Conservation (phyloP, 805 yeast species). For the Metschnikowia colocasiae region DNA sequence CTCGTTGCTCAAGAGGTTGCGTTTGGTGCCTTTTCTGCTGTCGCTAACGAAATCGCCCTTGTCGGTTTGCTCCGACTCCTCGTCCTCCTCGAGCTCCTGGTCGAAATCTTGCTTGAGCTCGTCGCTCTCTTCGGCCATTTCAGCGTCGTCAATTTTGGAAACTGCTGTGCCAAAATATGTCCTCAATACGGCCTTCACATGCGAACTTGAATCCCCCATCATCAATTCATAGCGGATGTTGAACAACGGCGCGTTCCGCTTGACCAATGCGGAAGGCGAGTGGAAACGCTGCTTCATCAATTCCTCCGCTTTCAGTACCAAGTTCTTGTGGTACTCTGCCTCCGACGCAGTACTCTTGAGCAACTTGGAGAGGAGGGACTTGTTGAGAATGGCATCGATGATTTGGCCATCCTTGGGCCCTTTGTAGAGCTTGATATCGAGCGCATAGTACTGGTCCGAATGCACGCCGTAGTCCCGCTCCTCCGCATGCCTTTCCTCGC, state of each 20-base stretch:
- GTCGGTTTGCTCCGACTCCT: constrained; percentile 1
- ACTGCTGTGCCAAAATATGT: constrained; percentile 10
- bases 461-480: constrained; percentile 66
- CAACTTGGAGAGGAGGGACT: constrained; percentile 23
- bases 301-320: constrained; percentile 1
- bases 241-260: constrained; percentile 1
- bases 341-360: constrained; percentile 3
- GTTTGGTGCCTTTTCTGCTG: constrained; percentile 11
- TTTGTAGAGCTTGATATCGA: constrained; percentile 59
- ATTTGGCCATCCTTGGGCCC: constrained; percentile 48
- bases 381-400: constrained; percentile 19
- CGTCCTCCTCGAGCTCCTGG: constrained; percentile 6
- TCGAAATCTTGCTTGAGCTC: constrained; percentile 24
- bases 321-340: constrained; percentile 7
- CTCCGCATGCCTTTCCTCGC: constrained; percentile 3
- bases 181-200: neutral
- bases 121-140: constrained; percentile 8
- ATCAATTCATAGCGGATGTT: constrained; percentile 5
- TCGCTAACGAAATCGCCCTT: constrained; percentile 5
- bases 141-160: neutral
- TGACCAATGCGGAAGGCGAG: neutral
- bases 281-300: neutral
- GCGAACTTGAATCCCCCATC: neutral
- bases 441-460: constrained; percentile 62
- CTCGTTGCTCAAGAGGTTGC: constrained; percentile 10